phyloP scores from a whole-genome alignment of 345 rosid genomes.

The Mangifera indica region DNA sequence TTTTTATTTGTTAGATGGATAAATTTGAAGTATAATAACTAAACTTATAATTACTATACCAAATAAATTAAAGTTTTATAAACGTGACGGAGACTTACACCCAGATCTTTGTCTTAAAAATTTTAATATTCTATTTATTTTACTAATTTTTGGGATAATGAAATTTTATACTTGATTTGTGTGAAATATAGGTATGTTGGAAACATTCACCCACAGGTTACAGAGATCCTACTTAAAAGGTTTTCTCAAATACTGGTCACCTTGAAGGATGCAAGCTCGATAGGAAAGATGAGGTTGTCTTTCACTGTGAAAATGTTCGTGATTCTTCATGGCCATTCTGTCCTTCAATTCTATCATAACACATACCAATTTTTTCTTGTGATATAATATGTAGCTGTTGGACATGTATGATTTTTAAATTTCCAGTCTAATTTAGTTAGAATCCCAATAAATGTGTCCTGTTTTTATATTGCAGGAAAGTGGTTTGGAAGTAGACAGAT shows the following conservation, averaged over 20 bases:
- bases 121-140: no score
- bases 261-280: slow-evolving; percentile 73
- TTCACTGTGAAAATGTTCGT: slow-evolving; percentile 3
- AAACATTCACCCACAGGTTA: slow-evolving; percentile 68
- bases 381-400: neutral
- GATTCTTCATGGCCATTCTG: no score
- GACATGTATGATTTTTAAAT: neutral
- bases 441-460: neutral
- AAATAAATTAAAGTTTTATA: no score
- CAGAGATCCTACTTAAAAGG: slow-evolving; percentile 63
- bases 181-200: slow-evolving; percentile 58
- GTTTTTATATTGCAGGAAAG: slow-evolving; percentile 52
- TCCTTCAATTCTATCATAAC: neutral
- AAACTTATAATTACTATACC: no score
- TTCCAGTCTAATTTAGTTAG: neutral
- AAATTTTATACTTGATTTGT: neutral
- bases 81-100: no score
- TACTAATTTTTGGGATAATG: no score
- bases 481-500: slow-evolving; percentile 93
- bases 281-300: slow-evolving; percentile 63
- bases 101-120: no score
- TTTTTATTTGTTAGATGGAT: no score
- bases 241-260: slow-evolving; percentile 62
- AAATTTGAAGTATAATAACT: no score
- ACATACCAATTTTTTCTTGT: neutral